These are phyloP conservation scores for Drechslera avenae DNA, from an alignment of 2,329 filamentous ascomycete genomes.

Conservation along the genomic window DNA sequence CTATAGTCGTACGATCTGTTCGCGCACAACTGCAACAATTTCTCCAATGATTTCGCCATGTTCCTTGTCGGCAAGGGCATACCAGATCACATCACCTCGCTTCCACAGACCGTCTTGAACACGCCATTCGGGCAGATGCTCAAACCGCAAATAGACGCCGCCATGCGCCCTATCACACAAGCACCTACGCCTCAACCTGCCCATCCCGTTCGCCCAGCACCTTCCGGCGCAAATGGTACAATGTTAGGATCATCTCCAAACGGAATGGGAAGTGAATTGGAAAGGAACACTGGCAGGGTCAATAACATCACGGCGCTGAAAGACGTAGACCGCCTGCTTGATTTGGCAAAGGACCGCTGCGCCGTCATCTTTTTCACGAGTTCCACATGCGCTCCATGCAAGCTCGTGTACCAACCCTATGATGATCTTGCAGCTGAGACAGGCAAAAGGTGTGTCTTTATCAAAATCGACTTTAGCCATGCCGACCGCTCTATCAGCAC, in stretches of 20 bases:
- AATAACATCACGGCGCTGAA: conserved; percentile 63
- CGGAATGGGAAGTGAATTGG: conserved; percentile 19
- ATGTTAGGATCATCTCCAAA: conserved; percentile 3
- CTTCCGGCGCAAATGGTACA: conserved; percentile 13
- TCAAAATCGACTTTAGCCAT: conserved; percentile 80
- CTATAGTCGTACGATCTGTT: conserved; percentile 52
- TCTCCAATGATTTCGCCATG: conserved; percentile 88
- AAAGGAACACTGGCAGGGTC: conserved; percentile 56
- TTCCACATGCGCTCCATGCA: conserved; percentile 83
- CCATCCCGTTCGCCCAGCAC: conserved; percentile 23
- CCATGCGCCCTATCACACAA: conserved; percentile 67
- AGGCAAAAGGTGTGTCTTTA: conserved; percentile 69
- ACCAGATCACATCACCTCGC: conserved; percentile 80
- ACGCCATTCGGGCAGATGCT: conserved; percentile 90
- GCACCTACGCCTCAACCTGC: conserved; percentile 54
- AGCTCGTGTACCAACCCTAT: conserved; percentile 78
- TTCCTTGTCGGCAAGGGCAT: conserved; percentile 90
- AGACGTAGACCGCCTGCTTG: conserved; percentile 66
- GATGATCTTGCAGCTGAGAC: conserved; percentile 78
- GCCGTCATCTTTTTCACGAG: conserved; percentile 93
- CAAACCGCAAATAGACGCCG: conserved; percentile 72
- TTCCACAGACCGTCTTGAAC: conserved; percentile 82
- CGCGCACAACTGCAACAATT: conserved; percentile 96
- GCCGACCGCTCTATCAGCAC: conserved; percentile 66
- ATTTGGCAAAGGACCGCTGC: conserved; percentile 66